These are phyloP conservation scores for Gossypium herbaceum DNA, from an alignment of 345 rosid species.

Conservation along the genomic window DNA sequence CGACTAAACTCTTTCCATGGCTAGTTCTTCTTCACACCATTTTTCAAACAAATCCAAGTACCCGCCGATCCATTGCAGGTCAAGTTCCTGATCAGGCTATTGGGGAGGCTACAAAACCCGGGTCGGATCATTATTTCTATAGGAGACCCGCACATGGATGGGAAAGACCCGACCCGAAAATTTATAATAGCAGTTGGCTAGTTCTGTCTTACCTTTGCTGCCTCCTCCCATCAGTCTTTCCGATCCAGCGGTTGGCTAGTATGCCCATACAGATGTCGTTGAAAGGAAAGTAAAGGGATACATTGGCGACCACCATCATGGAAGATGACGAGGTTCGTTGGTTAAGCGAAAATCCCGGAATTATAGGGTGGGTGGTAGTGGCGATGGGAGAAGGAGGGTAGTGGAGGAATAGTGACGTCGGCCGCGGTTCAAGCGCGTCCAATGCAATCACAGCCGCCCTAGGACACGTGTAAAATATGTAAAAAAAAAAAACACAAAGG, in stretches of 20 bases:
- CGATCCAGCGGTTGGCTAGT: no score
- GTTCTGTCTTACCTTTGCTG: no score
- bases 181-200: no score
- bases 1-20: conserved; percentile 75
- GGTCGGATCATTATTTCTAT: conserved; percentile 50
- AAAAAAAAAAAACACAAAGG: no score
- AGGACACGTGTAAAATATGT: conserved; percentile 6
- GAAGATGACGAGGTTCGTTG: no score
- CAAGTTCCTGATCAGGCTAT: conserved; percentile 40
- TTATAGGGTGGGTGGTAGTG: no score
- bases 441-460: conserved; percentile 21
- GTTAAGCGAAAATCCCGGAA: no score
- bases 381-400: not conserved
- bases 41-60: conserved; percentile 45
- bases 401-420: conserved; percentile 14
- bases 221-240: no score
- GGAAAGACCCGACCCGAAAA: conserved; percentile 2
- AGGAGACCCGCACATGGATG: conserved; percentile 49
- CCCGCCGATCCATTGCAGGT: conserved; percentile 28
- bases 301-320: no score
- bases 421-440: conserved; percentile 27
- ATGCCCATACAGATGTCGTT: no score
- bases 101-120: conserved; percentile 52
- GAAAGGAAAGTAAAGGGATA: no score
- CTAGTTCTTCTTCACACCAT: conserved; percentile 52